These are phyloP conservation scores for Microcyclosporella mali DNA, from an alignment of 2,329 filamentous ascomycete genomes.

Conservation along the genomic window DNA sequence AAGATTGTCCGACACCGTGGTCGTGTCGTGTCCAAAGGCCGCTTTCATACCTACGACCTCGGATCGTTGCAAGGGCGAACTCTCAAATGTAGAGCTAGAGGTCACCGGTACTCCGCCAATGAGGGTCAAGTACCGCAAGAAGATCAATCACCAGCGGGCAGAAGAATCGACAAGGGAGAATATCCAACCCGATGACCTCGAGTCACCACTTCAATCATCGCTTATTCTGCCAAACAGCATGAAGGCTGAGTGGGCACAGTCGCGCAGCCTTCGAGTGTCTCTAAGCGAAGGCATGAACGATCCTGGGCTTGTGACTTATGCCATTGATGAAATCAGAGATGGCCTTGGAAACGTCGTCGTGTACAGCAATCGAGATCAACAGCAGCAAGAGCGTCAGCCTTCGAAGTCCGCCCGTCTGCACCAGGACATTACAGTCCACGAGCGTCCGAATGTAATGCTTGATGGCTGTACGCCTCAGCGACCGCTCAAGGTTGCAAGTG, in stretches of 20 bases:
- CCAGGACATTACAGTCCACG: conserved; percentile 77
- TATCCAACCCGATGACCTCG: conserved; percentile 80
- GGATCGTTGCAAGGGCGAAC: conserved; percentile 75
- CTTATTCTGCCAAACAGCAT: conserved; percentile 54
- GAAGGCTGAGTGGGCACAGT: conserved; percentile 73
- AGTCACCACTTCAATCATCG: conserved; percentile 59
- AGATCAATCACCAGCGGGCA: conserved; percentile 69
- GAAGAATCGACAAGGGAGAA: conserved; percentile 87
- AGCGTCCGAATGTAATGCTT: conserved; percentile 70
- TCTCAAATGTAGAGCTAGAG: conserved; percentile 77
- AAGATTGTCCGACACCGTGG: conserved; percentile 72
- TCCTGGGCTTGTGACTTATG: conserved; percentile 80
- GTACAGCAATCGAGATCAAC: conserved; percentile 66
- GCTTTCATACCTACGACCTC: conserved; percentile 59
- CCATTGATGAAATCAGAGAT: conserved; percentile 86
- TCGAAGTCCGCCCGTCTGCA: conserved; percentile 52
- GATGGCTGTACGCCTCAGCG: conserved; percentile 70
- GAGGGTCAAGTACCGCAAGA: conserved; percentile 85
- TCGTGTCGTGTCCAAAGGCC: conserved; percentile 80
- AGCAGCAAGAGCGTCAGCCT: conserved; percentile 42
- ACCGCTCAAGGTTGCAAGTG: conserved; percentile 77
- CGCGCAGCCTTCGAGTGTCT: conserved; percentile 68
- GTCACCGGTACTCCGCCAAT: conserved; percentile 85
- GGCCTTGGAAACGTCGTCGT: conserved; percentile 79
- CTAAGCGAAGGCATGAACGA: conserved; percentile 82